Conservation (phyloP, 371 early-diverging fungal genomes). For the Actinomortierella ambigua region DNA sequence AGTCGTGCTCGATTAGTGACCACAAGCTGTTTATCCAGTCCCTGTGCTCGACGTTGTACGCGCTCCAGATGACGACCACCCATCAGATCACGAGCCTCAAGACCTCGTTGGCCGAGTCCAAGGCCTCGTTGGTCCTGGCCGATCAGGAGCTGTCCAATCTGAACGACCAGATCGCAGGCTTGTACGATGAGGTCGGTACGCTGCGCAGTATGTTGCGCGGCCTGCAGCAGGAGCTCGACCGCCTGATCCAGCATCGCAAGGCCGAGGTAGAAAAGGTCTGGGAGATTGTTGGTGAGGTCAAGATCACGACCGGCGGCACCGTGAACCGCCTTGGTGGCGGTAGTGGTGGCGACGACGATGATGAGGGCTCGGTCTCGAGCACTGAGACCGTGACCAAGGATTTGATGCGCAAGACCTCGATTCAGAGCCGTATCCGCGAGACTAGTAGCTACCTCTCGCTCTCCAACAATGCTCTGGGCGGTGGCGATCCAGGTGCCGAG, state of each 20-base stretch:
- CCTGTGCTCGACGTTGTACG: slow-evolving; percentile 62
- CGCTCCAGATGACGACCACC: slow-evolving; percentile 57
- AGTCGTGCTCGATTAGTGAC: slow-evolving; percentile 42
- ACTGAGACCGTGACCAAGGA: slow-evolving; percentile 8
- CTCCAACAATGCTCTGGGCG: slow-evolving; percentile 6
- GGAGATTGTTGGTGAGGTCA: slow-evolving; percentile 66
- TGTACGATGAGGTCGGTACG: slow-evolving; percentile 64
- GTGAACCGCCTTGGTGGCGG: slow-evolving; percentile 5
- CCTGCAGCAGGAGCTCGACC: slow-evolving; percentile 60
- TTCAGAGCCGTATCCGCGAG: slow-evolving; percentile 16
- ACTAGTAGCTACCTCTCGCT: too few relatives aligned
- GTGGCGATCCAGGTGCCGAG: slow-evolving; percentile 19
- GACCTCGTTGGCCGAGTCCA: slow-evolving; percentile 48
- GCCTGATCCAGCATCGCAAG: slow-evolving; percentile 59
- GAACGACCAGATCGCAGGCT: slow-evolving; percentile 52
- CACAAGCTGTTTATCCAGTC: slow-evolving; percentile 49
- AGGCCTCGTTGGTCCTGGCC: slow-evolving; percentile 52
- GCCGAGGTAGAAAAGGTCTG: slow-evolving; percentile 66
- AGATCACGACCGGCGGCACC: slow-evolving; percentile 14
- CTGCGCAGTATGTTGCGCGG: slow-evolving; percentile 58
- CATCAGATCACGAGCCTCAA: slow-evolving; percentile 50
- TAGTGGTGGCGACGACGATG: slow-evolving; percentile 12
- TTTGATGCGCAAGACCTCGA: slow-evolving; percentile 22
- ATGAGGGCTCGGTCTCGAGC: slow-evolving; percentile 31
- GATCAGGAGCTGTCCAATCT: slow-evolving; percentile 56